Conservation (phyloP, 768 basidiomycete species). For the Psilocybe sp. region DNA sequence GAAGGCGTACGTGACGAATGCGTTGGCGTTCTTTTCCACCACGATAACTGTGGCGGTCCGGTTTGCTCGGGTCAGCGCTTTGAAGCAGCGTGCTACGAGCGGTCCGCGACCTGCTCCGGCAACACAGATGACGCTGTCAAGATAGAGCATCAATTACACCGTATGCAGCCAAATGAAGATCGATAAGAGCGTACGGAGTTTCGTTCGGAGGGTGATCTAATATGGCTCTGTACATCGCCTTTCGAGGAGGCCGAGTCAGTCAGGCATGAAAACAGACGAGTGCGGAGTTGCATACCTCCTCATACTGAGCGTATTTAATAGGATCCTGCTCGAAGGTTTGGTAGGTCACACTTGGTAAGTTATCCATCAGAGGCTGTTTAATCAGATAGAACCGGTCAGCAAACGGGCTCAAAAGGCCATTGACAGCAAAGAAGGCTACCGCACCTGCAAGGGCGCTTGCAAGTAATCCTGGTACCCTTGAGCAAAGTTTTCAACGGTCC, state of each 20-base stretch:
- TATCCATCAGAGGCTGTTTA: slow-evolving; percentile 90
- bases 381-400: not conserved
- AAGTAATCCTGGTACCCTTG: slow-evolving; percentile 94
- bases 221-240: slow-evolving; percentile 84
- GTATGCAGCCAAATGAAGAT: not conserved
- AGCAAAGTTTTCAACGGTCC: slow-evolving; percentile 87
- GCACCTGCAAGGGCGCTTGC: slow-evolving; percentile 89
- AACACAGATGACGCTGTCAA: slow-evolving; percentile 74
- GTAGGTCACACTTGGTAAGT: slow-evolving; percentile 92
- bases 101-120: slow-evolving; percentile 96
- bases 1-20: slow-evolving; percentile 82
- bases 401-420: not conserved
- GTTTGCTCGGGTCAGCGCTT: slow-evolving; percentile 66
- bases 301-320: slow-evolving; percentile 93
- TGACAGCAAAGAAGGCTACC: slow-evolving; percentile 16
- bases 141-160: not conserved
- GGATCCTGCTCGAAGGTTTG: slow-evolving; percentile 98
- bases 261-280: slow-evolving; percentile 4
- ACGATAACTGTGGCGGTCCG: slow-evolving; percentile 73
- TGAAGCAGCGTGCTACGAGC: slow-evolving; percentile 80
- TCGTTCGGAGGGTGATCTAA: slow-evolving; percentile 60
- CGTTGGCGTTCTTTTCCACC: slow-evolving; percentile 96
- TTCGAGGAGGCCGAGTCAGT: slow-evolving; percentile 2
- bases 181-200: slow-evolving; percentile 45
- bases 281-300: slow-evolving; percentile 57